Conservation (phyloP, 2,329 filamentous ascomycete genomes). For the Aureobasidium vineae region DNA sequence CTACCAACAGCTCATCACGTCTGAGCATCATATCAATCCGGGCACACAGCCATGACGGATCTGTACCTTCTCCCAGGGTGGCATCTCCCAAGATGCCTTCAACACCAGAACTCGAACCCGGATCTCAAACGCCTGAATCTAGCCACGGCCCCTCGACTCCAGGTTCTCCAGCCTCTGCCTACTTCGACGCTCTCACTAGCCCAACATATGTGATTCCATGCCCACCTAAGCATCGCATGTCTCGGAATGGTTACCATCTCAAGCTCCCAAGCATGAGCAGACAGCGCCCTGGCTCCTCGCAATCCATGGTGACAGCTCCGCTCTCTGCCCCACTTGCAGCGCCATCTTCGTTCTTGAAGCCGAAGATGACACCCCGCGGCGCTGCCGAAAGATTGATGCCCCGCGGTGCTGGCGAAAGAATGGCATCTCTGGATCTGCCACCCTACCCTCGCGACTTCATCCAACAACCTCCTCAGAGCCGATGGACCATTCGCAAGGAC, state of each 20-base stretch:
- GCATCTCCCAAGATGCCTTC: constrained; percentile 8
- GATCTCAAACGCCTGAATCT: constrained; percentile 7
- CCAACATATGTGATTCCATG: neutral
- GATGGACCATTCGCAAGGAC: constrained; percentile 15
- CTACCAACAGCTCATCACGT: constrained; percentile 1
- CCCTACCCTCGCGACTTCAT: constrained; percentile 3
- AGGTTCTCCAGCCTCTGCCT: constrained; percentile 7
- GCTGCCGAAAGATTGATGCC: neutral
- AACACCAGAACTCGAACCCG: constrained; percentile 13
- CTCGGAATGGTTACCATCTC: constrained; percentile 7
- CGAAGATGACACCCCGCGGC: constrained; percentile 5
- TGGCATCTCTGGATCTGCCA: constrained; percentile 8
- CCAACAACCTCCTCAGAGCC: neutral
- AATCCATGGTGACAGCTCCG: neutral
- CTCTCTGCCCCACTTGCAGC: constrained; percentile 1
- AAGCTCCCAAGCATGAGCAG: constrained; percentile 4
- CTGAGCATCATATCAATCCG: constrained; percentile 11
- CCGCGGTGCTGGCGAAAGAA: constrained; percentile 2
- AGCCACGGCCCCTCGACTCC: constrained; percentile 16
- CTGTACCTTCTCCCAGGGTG: neutral
- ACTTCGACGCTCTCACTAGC: constrained; percentile 16
- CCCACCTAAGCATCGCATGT: constrained; percentile 16
- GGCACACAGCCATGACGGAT: constrained; percentile 7
- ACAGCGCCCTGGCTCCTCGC: constrained; percentile 8
- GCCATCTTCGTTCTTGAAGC: constrained; percentile 6